phyloP scores from a whole-genome alignment of 164 flowering plant species.

The Vitis amurensis region DNA sequence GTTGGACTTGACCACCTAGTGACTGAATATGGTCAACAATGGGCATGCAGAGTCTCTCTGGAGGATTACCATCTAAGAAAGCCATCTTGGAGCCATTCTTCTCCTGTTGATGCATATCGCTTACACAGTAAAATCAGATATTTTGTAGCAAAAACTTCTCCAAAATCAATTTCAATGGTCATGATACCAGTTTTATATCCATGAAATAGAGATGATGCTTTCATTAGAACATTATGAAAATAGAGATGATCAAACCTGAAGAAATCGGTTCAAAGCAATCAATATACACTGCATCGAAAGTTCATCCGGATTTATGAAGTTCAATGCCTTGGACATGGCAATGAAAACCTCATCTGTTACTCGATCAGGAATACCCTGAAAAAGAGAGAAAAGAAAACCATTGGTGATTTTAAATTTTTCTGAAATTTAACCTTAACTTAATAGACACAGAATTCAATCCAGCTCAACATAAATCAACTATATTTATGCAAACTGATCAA shows the following conservation, averaged over 20 bases:
- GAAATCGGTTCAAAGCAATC: constrained; percentile 94
- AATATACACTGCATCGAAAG: constrained; percentile 97
- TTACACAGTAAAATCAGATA: not conserved
- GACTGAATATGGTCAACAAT: constrained; percentile 81
- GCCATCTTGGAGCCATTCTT: constrained; percentile 99
- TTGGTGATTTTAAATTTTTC: not conserved
- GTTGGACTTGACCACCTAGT: constrained; percentile 79
- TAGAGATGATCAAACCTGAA: constrained; percentile 62
- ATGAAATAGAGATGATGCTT: not conserved
- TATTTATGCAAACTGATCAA: not conserved
- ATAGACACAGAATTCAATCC: not conserved
- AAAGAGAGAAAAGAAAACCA: not conserved
- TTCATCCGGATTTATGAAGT: constrained; percentile 98
- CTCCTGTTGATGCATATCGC: constrained; percentile 52
- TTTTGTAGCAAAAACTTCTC: not conserved
- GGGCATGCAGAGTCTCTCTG: constrained; percentile 95
- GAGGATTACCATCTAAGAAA: constrained; percentile 96
- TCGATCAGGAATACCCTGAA: constrained; percentile 90
- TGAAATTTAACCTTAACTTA: not conserved
- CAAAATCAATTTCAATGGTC: constrained; percentile 2
- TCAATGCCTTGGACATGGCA: constrained; percentile 98
- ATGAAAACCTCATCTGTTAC: constrained; percentile 91
- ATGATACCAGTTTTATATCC: not conserved
- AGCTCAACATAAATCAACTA: not conserved
- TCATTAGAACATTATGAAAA: not conserved